These are phyloP conservation scores for Elaeis guineensis DNA, from an alignment of 176 grass and related monocot genomes.

Conservation along the genomic window DNA sequence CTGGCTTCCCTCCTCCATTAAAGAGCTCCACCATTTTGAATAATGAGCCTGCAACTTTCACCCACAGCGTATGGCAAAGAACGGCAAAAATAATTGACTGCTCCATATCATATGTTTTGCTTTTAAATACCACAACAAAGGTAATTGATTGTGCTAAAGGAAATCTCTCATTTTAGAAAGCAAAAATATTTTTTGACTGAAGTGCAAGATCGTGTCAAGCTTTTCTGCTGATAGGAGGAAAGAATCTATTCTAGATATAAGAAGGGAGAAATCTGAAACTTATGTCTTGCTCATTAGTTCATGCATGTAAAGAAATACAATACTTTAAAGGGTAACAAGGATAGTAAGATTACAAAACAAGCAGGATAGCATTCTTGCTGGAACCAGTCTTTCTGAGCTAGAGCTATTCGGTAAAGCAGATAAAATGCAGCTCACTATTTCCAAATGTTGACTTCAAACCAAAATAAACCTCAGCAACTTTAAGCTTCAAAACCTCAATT, in stretches of 20 bases:
- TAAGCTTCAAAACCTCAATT: too few species aligned
- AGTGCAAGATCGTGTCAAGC: constrained; percentile 53
- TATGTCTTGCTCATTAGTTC: constrained; percentile 11
- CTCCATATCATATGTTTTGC: not conserved
- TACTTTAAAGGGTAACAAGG: too few species aligned
- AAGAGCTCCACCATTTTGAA: constrained; percentile 37
- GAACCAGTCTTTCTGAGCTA: not conserved
- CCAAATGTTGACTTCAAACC: not conserved
- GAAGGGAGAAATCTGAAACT: constrained; percentile 15
- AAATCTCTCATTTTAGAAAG: not conserved
- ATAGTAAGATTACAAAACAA: constrained; percentile 17
- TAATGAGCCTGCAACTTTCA: too few species aligned
- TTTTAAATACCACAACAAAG: not conserved
- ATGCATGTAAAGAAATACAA: constrained; percentile 3
- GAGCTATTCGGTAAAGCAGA: not conserved
- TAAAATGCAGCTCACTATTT: not conserved
- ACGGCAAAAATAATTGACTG: not conserved
- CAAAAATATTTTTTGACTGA: constrained; percentile 23
- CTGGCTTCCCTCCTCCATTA: constrained; percentile 39
- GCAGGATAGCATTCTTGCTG: not conserved
- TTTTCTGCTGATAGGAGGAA: constrained; percentile 60
- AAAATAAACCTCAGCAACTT: too few species aligned
- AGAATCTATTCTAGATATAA: constrained; percentile 86
- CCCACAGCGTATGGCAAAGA: constrained; percentile 4
- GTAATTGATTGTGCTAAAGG: not conserved